Base-by-base conservation (phyloP, 768 basidiomycete genomes). In the Holtermannia corniformis region DNA sequence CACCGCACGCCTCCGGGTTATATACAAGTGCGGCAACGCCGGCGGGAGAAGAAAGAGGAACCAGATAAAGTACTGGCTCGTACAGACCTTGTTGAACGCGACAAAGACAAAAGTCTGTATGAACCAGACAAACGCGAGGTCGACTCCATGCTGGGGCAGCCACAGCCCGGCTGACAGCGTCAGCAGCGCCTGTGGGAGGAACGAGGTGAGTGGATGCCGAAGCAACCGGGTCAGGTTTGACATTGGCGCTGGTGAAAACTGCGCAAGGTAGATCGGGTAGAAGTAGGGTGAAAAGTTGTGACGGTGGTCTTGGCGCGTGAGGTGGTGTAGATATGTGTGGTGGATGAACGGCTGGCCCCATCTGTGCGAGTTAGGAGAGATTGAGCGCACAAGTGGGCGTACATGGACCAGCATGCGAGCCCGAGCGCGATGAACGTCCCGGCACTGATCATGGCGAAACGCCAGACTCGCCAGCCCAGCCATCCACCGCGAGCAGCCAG, bases 221-320 rank as follows among this genome's bases (percentile, higher is more conserved):
- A 82, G 49, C 26, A 70, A 25, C 20, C 11, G 12, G 11, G 3
- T 41, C 13, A 52, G 20, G 19, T 41, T 21, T n/a, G 32, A 32
- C 20, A 44, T 28, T 44, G 47, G 25, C 5, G 60, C n/a, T 12
- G 65, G 43, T 12, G 44, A 62, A 14, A 87, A 84, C 63, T 91
- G 85, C 0, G 83, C 83, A 50, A 97, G 81, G 71, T 97, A 96
- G 37, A 85, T 89, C 27, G 85, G 82, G 70, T 97, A 96, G 73
- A 95, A 97, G 75, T 96, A 95, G 0, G 90, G 87, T 4, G 92
- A 91, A 73, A 99, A 97, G 71, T 99, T 99, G 73, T 97, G 95
- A 51, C 93, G 85, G 63, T 97, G 92, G 73, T 99, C 95, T 19
- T 87, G 81, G 19, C 95, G 81, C 58, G 84, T 81, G 10, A 88